Evolutionary conservation across 148 eudicot genomes (phyloP).

Genomic region (Fagopyrum tataricum): DNA sequence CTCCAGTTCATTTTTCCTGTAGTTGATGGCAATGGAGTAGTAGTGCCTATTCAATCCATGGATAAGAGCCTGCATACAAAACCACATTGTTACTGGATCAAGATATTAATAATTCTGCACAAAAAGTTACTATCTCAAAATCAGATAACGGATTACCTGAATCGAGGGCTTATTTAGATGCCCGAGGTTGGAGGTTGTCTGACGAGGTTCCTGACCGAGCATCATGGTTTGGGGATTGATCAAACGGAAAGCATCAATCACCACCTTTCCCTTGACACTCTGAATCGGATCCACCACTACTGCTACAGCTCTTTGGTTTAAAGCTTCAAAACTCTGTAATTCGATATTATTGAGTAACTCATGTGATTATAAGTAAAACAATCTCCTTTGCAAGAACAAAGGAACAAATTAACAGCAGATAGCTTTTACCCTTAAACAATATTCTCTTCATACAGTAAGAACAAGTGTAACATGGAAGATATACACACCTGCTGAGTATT

Average conservation of each 20-base stretch:
- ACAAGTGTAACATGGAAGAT: not conserved
- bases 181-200: constrained; percentile 92
- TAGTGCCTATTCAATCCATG: constrained; percentile 95
- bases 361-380: not conserved
- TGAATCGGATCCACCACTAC: constrained; percentile 98
- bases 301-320: constrained; percentile 92
- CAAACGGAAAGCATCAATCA: constrained; percentile 91
- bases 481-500: constrained; percentile 53
- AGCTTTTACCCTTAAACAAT: not conserved
- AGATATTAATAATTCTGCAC: not conserved
- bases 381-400: not conserved
- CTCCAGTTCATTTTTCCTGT: constrained; percentile 94
- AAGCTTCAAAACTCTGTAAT: constrained; percentile 92
- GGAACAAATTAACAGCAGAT: not conserved
- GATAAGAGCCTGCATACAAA: constrained; percentile 67
- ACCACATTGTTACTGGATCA: constrained; percentile 27
- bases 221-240: constrained; percentile 99
- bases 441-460: not conserved
- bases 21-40: constrained; percentile 92
- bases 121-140: not conserved
- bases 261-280: constrained; percentile 97
- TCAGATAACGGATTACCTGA: constrained; percentile 39
- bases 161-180: constrained; percentile 97
- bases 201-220: constrained; percentile 99
- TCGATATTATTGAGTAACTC: not conserved